A percentile compares a stretch with the other conserved stretches of the same genome.
phyloP scores from a whole-genome alignment of 2,329 filamentous ascomycete genomes.

The Colletotrichum brevisporum region DNA sequence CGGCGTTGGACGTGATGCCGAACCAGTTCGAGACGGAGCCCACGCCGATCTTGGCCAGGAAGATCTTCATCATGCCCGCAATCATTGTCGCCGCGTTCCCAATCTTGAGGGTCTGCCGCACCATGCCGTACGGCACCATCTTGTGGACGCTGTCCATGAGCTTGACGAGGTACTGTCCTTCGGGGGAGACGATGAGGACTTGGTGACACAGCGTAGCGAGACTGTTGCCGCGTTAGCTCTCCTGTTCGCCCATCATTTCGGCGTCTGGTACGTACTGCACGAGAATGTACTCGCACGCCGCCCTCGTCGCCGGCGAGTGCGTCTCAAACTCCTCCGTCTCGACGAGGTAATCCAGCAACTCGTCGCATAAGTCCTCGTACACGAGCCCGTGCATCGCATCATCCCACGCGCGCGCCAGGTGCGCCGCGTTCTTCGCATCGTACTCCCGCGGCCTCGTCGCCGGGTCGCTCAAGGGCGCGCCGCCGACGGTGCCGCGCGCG shows the following conservation, averaged over 20 bases:
- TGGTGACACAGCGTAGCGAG: conserved; percentile 82
- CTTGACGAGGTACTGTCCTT: conserved; percentile 81
- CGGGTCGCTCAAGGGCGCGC: conserved; percentile 57
- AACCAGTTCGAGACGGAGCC: conserved; percentile 84
- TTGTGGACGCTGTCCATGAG: conserved; percentile 79
- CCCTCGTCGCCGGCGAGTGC: conserved; percentile 73
- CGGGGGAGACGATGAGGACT: conserved; percentile 79
- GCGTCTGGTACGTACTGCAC: conserved; percentile 69
- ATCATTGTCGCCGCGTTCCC: conserved; percentile 89
- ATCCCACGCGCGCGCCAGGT: conserved; percentile 75
- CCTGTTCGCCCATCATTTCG: not conserved
- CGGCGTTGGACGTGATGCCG: conserved; percentile 77
- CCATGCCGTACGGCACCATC: conserved; percentile 78
- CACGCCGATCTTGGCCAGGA: conserved; percentile 84
- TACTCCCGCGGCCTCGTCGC: conserved; percentile 58
- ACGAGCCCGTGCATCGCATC: conserved; percentile 76
- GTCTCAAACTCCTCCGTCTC: conserved; percentile 74
- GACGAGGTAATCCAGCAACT: conserved; percentile 73
- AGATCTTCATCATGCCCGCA: conserved; percentile 78
- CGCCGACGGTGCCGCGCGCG: conserved; percentile 75
- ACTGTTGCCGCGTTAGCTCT: conserved; percentile 54
- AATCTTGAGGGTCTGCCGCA: conserved; percentile 80
- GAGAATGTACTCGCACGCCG: conserved; percentile 75
- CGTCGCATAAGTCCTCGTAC: conserved; percentile 77
- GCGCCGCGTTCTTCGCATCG: conserved; percentile 70